Conservation (phyloP, 2,329 filamentous ascomycete species). For the Bipolaris bicolor region DNA sequence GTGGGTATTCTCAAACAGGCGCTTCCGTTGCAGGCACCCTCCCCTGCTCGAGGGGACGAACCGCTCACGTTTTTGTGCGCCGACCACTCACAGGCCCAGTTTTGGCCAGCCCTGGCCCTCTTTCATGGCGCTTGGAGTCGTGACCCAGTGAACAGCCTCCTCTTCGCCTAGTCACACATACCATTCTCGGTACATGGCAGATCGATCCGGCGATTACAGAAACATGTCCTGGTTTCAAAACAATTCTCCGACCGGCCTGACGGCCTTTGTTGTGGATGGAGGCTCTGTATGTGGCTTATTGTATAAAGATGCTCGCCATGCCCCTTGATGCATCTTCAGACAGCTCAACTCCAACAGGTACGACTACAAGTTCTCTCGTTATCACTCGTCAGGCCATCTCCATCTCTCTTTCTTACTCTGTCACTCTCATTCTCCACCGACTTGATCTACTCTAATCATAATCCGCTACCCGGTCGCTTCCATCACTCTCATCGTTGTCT, state of each 20-base stretch:
- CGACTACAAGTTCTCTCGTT: conserved; percentile 43
- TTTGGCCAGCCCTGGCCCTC: conserved; percentile 34
- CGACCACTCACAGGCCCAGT: conserved; percentile 42
- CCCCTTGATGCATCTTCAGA: conserved; percentile 33
- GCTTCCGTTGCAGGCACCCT: conserved; percentile 37
- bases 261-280: conserved; percentile 35
- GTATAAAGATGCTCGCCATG: conserved; percentile 41
- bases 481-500: conserved; percentile 22
- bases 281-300: conserved; percentile 34
- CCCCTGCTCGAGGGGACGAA: conserved; percentile 34
- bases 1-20: conserved; percentile 44
- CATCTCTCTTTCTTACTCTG: conserved; percentile 38
- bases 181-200: conserved; percentile 33
- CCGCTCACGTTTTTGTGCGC: conserved; percentile 30
- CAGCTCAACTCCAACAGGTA: conserved; percentile 34
- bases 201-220: conserved; percentile 50
- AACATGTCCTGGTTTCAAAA: conserved; percentile 49
- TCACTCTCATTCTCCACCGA: conserved; percentile 40
- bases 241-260: conserved; percentile 45
- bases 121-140: conserved; percentile 40
- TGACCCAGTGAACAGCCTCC: conserved; percentile 40
- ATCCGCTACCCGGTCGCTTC: conserved; percentile 39
- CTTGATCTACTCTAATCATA: conserved; percentile 40
- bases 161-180: conserved; percentile 39
- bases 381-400: conserved; percentile 41